These are phyloP conservation scores for Hyaloscypha bicolor DNA, from an alignment of 495 filamentous ascomycete species.

Conservation along the genomic window DNA sequence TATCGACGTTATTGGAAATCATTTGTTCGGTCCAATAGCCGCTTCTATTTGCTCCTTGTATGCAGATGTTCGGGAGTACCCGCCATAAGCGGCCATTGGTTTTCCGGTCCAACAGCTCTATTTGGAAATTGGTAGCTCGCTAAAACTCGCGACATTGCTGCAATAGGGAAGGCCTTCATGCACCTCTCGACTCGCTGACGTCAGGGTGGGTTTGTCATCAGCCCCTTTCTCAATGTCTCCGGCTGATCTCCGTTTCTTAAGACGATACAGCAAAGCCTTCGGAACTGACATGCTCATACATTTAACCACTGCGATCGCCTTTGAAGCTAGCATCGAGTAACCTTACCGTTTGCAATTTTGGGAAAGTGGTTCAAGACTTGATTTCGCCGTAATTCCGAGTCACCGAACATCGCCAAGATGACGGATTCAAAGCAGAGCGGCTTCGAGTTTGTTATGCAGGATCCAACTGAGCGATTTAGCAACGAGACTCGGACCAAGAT, in stretches of 20 bases:
- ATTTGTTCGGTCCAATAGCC: too few relatives aligned
- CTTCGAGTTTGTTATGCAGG: constrained; percentile 24
- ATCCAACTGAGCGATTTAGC: constrained; percentile 16
- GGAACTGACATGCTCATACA: not conserved
- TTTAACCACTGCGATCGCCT: not conserved
- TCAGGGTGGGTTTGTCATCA: not conserved
- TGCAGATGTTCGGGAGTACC: not conserved
- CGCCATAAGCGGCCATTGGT: too few relatives aligned
- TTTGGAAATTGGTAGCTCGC: not conserved
- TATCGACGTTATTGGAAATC: too few relatives aligned
- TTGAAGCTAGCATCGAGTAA: not conserved
- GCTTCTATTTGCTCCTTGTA: too few relatives aligned
- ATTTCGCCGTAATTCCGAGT: not conserved
- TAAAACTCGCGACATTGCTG: not conserved
- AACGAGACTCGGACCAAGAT: constrained; percentile 27
- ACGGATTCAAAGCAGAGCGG: constrained; percentile 7
- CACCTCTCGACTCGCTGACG: not conserved
- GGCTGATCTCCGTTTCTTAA: not conserved
- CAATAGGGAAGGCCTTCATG: not conserved
- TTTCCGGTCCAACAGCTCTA: not conserved
- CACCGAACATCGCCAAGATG: constrained; percentile 12
- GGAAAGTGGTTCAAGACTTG: constrained; percentile 1
- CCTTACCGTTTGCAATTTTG: constrained; percentile 9
- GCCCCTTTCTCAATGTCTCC: not conserved
- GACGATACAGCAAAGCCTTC: not conserved